Conservation (phyloP, 148 eudicot genomes). For the Heliosperma pusillum region DNA sequence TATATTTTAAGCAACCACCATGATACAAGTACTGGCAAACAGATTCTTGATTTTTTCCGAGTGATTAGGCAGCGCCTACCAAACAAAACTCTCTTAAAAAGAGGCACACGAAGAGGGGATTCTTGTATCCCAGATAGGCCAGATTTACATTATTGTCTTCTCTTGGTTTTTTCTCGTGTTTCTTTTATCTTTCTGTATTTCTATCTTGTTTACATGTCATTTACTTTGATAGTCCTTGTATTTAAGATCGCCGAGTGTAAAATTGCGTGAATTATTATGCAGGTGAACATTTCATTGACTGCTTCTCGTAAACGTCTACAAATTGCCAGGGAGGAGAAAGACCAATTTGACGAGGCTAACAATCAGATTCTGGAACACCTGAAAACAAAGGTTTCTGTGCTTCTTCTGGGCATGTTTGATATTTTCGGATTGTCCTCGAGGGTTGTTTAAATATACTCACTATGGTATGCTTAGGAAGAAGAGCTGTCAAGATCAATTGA, state of each 20-base stretch:
- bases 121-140: background rate
- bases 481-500: constrained; percentile 69
- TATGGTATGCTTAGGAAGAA: constrained; percentile 52
- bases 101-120: background rate
- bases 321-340: constrained; percentile 66
- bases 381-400: constrained; percentile 56
- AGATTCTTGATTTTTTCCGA: background rate
- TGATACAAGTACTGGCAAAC: background rate
- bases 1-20: no score
- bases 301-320: constrained; percentile 68
- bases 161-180: background rate
- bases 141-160: background rate
- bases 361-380: constrained; percentile 73
- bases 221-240: background rate
- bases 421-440: background rate
- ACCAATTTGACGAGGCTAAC: constrained; percentile 63
- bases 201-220: background rate
- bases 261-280: constrained; percentile 12
- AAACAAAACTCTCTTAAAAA: no score
- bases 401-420: background rate
- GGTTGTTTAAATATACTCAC: background rate
- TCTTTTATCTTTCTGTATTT: background rate
- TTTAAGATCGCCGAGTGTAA: background rate
- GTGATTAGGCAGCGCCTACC: no score
- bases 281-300: constrained; percentile 71